These are phyloP conservation scores for Letharia lupina DNA, from an alignment of 495 filamentous ascomycete genomes.

Conservation along the genomic window DNA sequence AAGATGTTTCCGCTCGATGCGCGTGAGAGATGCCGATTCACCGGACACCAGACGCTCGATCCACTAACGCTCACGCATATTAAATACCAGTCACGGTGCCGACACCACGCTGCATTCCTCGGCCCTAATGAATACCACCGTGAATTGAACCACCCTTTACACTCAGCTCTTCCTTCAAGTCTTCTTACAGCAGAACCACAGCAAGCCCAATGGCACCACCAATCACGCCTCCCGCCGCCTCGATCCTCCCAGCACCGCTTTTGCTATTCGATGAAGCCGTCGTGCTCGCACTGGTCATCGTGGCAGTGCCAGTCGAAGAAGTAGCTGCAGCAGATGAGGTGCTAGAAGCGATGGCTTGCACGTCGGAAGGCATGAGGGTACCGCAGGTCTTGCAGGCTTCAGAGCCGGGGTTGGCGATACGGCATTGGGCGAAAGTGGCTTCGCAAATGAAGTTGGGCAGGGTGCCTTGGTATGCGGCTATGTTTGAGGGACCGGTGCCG, in stretches of 20 bases:
- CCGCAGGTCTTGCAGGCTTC: slow-evolving; percentile 42
- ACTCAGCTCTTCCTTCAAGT: background rate
- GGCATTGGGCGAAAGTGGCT: slow-evolving; percentile 43
- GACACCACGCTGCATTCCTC: slow-evolving; percentile 10
- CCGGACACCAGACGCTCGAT: background rate
- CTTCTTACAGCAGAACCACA: slow-evolving; percentile 2
- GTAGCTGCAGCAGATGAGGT: slow-evolving; percentile 25
- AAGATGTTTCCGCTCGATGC: background rate
- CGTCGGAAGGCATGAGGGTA: slow-evolving; percentile 38
- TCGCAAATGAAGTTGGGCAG: slow-evolving; percentile 52
- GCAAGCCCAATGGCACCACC: slow-evolving; percentile 12
- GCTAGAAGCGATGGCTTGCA: slow-evolving; percentile 26
- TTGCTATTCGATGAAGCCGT: background rate
- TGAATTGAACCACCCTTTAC: background rate
- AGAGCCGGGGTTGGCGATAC: slow-evolving; percentile 39
- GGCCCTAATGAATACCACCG: background rate
- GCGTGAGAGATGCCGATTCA: background rate
- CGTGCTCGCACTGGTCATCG: slow-evolving; percentile 1
- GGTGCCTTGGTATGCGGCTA: slow-evolving; percentile 43
- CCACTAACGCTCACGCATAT: slow-evolving; percentile 1
- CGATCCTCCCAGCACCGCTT: slow-evolving; percentile 4
- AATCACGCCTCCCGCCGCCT: slow-evolving; percentile 10
- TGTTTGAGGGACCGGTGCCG: slow-evolving; percentile 40
- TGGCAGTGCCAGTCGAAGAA: slow-evolving; percentile 29
- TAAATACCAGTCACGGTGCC: background rate